Evolutionary conservation across 2,329 filamentous ascomycete species (phyloP), one percentile per base, ranked within the genome.

Genomic region (Nemania bipapillata): DNA sequence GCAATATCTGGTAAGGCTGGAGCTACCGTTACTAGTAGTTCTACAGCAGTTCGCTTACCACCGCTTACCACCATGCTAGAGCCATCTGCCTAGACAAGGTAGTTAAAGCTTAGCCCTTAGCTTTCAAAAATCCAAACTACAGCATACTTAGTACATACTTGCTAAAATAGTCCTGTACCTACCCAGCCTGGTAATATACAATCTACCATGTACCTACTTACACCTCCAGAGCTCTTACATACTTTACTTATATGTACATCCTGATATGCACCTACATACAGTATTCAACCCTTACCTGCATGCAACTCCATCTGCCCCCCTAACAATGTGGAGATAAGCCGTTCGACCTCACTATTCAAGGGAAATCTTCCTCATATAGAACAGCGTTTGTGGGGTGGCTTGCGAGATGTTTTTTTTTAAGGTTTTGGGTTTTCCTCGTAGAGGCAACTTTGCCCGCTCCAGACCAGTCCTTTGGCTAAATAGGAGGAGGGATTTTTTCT

Each of bases 1-100:
- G 61, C 20, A 55, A 28, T 20, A 37, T 15, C 15, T 70, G 65
- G 24, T 68, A 70, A 54, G 65, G 65, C 68, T 62, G 37, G 60
- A 68, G 61, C 57, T 58, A 12, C 35, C 47, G 45, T 12, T 65
- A 68, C 53, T 59, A 62, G 24, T 24, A 24, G 22, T 28, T 50
- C 8, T 53, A 26, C 58, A 40, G 53, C 45, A 12, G 20, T 24
- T 32, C 45, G 37, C 49, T 57, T 64, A 42, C 53, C 28, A n/a
- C 40, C 37, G 50, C 24, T 17, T 40, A 63, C n/a, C n/a, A n/a
- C n/a, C n/a, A n/a, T n/a, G 17, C 3, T 15, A 20, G 52, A 20
- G 6, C 30, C 9, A 20, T 2, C 26, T 20, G 30, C 17, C 32
- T 28, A 15, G 24, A 45, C 40, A n/a, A 45, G 17, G 30, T 65